Base-by-base conservation (phyloP, 1,139 yeast genomes). In the Yamadazyma pseudoaaseri region DNA sequence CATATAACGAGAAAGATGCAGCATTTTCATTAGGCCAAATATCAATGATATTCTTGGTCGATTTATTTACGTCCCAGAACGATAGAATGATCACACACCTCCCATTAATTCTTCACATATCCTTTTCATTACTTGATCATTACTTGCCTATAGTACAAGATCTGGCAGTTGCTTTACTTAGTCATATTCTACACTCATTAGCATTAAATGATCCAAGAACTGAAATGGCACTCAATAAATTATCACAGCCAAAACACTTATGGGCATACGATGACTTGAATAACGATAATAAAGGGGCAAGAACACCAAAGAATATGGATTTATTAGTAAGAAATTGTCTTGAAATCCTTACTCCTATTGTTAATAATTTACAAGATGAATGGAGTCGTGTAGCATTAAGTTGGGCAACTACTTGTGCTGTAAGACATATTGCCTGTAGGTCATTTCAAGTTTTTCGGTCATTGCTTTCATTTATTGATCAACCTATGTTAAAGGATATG, bases 341-440 rank as follows among this genome's bases (percentile, higher is more conserved):
- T 25, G 74, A 71, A 18, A 70, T 85, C 2, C 79, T 89, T 49
- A 54, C 71, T 3, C 65, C 66, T 0, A 47, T 58, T 5, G 57
- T 62, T 6, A 78, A 81, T 1, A 70, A 68, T 3, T 62, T 90
- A 17, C 94, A 83, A 49, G 76, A 75, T 32, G 83, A 81, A 35
- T 87, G 98, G 98, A 83, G 95, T 33, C 65, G 83, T 30, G 79
- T 79, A 2, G 86, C 97, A 0, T 66, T 94, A 30, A 72, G 73
- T 24, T 94, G 98, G 98, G 97, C 98, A 0, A 92, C 98, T 0
- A 81, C 96, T 1, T 92, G 98, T 63, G 95, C 97, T 2, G 98
- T 92, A 0, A 74, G 97, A 49, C 99, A 94, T 55, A 78, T 92
- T 51, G 98, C 99, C 0, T 92, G 98, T 49, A 76, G 98, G 20